Percentiles rank a stretch among this genome's conserved stretches.
These are phyloP conservation scores for Chytriomyces confervae DNA, from an alignment of 192 early-diverging fungal species.

Conservation along the genomic window DNA sequence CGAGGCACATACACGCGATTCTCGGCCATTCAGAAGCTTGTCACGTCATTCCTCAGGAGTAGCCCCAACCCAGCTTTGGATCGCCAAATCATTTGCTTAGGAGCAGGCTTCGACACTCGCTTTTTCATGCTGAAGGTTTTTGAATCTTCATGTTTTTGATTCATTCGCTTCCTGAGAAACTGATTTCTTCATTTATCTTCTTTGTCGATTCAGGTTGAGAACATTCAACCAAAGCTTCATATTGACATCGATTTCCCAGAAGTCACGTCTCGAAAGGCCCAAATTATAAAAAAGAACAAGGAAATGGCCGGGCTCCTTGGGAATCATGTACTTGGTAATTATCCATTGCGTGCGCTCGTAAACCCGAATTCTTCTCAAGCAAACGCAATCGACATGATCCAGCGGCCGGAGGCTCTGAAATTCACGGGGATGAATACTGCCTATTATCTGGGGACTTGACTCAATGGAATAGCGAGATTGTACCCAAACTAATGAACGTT, in stretches of 20 bases:
- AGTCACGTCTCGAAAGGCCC: conserved; percentile 80
- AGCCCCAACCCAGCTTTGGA: conserved; percentile 27
- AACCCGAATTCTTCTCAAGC: background rate
- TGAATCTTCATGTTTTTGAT: conserved; percentile 26
- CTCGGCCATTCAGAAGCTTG: conserved; percentile 66
- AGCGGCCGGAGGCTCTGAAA: conserved; percentile 69
- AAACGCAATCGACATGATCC: background rate
- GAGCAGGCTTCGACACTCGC: conserved; percentile 92
- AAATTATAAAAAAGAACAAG: conserved; percentile 61
- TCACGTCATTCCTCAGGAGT: conserved; percentile 66
- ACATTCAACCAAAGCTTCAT: conserved; percentile 57
- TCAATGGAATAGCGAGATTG: conserved; percentile 62
- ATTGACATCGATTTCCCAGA: conserved; percentile 96
- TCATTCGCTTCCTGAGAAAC: background rate
- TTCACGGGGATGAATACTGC: conserved; percentile 70
- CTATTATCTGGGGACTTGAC: conserved; percentile 84
- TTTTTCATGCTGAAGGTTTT: conserved; percentile 80
- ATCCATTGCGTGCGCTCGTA: background rate
- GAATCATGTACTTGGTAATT: conserved; percentile 40
- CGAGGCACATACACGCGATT: conserved; percentile 85
- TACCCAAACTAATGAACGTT: conserved; percentile 58
- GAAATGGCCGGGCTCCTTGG: conserved; percentile 46
- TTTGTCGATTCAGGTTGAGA: conserved; percentile 32
- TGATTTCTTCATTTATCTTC: background rate
- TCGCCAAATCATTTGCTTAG: conserved; percentile 85